Conservation (phyloP, 75 land plant genomes). For the Larix kaempferi region DNA sequence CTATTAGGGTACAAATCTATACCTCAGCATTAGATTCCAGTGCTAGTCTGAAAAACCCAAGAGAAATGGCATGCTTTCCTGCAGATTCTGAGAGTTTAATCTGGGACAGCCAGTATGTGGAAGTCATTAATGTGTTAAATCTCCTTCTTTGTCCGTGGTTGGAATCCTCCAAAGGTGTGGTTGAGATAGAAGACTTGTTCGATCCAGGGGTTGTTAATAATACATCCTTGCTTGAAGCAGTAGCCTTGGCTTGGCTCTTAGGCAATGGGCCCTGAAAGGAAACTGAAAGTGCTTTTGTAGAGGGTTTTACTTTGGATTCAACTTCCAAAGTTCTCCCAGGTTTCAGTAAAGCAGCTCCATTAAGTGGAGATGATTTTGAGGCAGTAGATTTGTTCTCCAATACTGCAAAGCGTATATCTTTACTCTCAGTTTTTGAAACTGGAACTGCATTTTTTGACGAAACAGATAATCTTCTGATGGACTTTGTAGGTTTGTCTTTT, state of each 20-base stretch:
- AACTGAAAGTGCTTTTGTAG: neutral
- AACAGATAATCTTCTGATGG: constrained; percentile 48
- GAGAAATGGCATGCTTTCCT: constrained; percentile 54
- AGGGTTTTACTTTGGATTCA: neutral
- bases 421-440: neutral
- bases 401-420: constrained; percentile 21
- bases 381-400: constrained; percentile 18
- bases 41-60: constrained; percentile 71
- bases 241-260: constrained; percentile 16
- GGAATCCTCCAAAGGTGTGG: constrained; percentile 17
- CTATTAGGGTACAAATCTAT: neutral
- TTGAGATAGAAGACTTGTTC: neutral
- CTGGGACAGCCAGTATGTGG: constrained; percentile 61
- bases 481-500: constrained; percentile 38
- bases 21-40: constrained; percentile 66
- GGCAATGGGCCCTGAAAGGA: neutral
- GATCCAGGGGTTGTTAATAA: constrained; percentile 26
- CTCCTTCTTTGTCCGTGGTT: constrained; percentile 21
- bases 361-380: neutral
- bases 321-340: neutral
- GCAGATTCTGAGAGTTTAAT: constrained; percentile 63
- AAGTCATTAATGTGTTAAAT: constrained; percentile 33
- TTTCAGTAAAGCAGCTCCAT: neutral
- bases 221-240: constrained; percentile 23
- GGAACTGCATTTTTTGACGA: constrained; percentile 27